Evolutionary conservation across 441 rosid species (phyloP).

Genomic region (Capsella rubella): DNA sequence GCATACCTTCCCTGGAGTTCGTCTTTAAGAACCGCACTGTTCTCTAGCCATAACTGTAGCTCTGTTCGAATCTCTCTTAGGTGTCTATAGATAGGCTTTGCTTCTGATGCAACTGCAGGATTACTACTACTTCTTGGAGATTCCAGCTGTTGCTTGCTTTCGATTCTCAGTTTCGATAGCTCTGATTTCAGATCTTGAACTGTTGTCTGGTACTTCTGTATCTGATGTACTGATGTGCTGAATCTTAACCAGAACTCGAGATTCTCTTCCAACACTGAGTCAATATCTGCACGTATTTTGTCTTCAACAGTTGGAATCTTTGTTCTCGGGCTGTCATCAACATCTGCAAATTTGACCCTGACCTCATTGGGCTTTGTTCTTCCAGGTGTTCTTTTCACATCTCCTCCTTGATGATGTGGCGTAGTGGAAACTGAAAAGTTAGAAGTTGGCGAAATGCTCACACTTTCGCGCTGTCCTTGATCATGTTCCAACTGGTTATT

Average conservation of each 20-base stretch:
- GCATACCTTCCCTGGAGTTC: conserved; percentile 67
- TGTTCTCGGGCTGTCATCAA: conserved; percentile 33
- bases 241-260: conserved; percentile 96
- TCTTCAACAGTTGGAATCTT: conserved; percentile 59
- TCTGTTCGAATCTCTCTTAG: conserved; percentile 79
- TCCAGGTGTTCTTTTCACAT: conserved; percentile 39
- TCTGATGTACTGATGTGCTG: conserved; percentile 79
- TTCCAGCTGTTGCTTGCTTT: conserved; percentile 37
- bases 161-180: conserved; percentile 48
- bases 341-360: conserved; percentile 36
- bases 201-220: conserved; percentile 70
- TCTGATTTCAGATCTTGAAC: conserved; percentile 72
- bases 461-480: conserved; percentile 48
- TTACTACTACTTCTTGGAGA: conserved; percentile 38
- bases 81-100: conserved; percentile 74
- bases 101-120: conserved; percentile 56
- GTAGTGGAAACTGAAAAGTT: conserved; percentile 47
- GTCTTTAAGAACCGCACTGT: conserved; percentile 65
- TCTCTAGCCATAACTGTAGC: conserved; percentile 79
- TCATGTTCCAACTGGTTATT: conserved; percentile 41
- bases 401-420: conserved; percentile 49
- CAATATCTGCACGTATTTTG: conserved; percentile 70
- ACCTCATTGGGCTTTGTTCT: conserved; percentile 39
- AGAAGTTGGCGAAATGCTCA: conserved; percentile 47
- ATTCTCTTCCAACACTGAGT: conserved; percentile 82